These are phyloP conservation scores for Lobosporangium transversale DNA, from an alignment of 192 early-diverging fungal genomes.

Conservation along the genomic window DNA sequence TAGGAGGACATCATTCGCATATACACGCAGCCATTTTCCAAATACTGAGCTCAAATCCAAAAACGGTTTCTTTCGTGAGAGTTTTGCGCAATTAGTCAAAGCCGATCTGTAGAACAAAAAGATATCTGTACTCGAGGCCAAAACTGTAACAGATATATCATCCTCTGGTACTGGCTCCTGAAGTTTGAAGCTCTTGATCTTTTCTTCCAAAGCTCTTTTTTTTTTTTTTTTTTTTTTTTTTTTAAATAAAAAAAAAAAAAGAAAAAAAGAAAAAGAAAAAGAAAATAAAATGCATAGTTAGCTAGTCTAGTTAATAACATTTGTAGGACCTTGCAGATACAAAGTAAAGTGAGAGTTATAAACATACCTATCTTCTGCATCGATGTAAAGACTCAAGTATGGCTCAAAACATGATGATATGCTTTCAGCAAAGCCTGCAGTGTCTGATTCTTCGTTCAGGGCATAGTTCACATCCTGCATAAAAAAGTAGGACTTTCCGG, in stretches of 20 bases:
- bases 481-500: too few relatives aligned
- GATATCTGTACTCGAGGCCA: constrained; percentile 91
- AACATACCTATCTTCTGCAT: constrained; percentile 81
- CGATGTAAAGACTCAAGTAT: constrained; percentile 88
- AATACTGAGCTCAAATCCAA: constrained; percentile 85
- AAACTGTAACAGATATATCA: constrained; percentile 68
- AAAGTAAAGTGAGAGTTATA: not conserved
- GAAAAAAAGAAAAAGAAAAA: not conserved
- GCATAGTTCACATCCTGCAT: constrained; percentile 45
- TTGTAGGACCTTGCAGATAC: not conserved
- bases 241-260: too few relatives aligned
- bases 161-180: constrained; percentile 61
- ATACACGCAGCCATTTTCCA: constrained; percentile 80
- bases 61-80: constrained; percentile 89
- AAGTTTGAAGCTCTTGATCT: constrained; percentile 67
- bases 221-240: too few relatives aligned
- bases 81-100: constrained; percentile 82
- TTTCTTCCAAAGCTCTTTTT: constrained; percentile 69
- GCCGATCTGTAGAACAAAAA: constrained; percentile 93
- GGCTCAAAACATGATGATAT: constrained; percentile 90
- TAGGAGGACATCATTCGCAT: constrained; percentile 79
- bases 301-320: not conserved
- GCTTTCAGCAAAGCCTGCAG: constrained; percentile 69
- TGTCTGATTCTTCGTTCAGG: constrained; percentile 32
- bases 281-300: not conserved